Base-by-base conservation (phyloP, 352 stramenopile genomes). In the Globisporangium orthogonon region DNA sequence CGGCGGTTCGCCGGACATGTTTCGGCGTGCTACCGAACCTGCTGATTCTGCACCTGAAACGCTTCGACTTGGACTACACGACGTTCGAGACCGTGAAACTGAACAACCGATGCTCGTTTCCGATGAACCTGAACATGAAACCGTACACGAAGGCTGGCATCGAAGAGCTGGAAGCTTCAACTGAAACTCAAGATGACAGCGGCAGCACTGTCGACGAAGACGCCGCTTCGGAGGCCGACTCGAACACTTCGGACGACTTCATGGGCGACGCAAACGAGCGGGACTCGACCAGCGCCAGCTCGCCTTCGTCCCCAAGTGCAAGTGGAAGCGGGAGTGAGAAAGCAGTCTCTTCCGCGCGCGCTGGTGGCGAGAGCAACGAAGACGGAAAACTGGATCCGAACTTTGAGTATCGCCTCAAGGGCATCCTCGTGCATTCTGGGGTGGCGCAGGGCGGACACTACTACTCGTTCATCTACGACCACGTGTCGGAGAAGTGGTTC, bases 1-100 rank as follows among this genome's bases (percentile, higher is more conserved):
- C 98, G 61, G 97, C 96, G 17, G 83, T 98, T 9, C 77, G 97
- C 30, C 74, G 96, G 51, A 99, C 94, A 11, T 98, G 93, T 58
- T 97, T 99, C 61, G 96, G 91, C 4, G 76, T 79, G 17, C 69
- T 99, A 15, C 97, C 97, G 0, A 98, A 99, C 62, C 75, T 99
- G 54, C 74, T 99, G 23, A 96, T 99, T 56, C 73, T 99, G 41
- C 97, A 98, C 66, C 67, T 99, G 50, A 99, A 99, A 76, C 86
- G 97, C 48, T 99, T 99, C 66, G 97, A 99, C 78, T 85, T 99
- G 63, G 97, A 99, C 69, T 99, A 98, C 66, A 98, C 85, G 49
- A 99, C 96, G 13, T 99, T 99, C 59, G 96, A 99, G 73, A 99
- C 97, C 4, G 97, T 99, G 7, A 99, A 99, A 68, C 73, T 99